These are phyloP conservation scores for Rhododendron kiyosumense DNA, from an alignment of 148 eudicot genomes.

Conservation along the genomic window DNA sequence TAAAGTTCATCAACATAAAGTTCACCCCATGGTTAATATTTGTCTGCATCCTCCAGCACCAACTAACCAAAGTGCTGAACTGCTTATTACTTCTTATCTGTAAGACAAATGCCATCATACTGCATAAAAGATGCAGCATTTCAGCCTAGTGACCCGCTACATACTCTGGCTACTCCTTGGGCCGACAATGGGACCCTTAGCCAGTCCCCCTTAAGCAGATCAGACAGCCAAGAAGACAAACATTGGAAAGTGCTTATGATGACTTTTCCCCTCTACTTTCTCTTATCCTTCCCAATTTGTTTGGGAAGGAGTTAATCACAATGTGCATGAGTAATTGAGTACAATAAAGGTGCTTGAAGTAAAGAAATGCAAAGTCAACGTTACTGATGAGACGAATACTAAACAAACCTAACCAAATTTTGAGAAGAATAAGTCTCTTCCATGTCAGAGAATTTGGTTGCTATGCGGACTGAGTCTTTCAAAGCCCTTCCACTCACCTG, in stretches of 20 bases:
- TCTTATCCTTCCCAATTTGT: background rate
- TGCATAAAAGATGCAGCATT: background rate
- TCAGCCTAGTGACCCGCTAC: background rate
- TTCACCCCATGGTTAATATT: background rate
- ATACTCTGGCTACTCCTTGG: background rate
- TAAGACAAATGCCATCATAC: background rate
- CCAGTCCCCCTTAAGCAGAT: background rate
- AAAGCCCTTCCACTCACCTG: conserved; percentile 81
- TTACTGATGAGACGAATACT: background rate
- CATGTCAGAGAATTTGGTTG: conserved; percentile 71
- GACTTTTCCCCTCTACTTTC: background rate
- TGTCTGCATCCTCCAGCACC: background rate
- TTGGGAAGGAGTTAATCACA: background rate
- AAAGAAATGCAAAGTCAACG: background rate
- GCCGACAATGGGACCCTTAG: background rate
- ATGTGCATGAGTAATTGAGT: background rate
- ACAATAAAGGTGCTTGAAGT: background rate
- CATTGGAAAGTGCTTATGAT: background rate
- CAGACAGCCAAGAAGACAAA: background rate
- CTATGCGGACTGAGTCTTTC: conserved; percentile 71
- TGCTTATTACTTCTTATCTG: background rate
- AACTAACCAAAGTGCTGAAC: background rate
- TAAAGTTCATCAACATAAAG: background rate
- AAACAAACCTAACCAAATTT: conserved; percentile 57
- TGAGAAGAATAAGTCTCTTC: conserved; percentile 52